Evolutionary conservation across 2,329 filamentous ascomycete species (phyloP).

Genomic region (Calonectria henricotiae): DNA sequence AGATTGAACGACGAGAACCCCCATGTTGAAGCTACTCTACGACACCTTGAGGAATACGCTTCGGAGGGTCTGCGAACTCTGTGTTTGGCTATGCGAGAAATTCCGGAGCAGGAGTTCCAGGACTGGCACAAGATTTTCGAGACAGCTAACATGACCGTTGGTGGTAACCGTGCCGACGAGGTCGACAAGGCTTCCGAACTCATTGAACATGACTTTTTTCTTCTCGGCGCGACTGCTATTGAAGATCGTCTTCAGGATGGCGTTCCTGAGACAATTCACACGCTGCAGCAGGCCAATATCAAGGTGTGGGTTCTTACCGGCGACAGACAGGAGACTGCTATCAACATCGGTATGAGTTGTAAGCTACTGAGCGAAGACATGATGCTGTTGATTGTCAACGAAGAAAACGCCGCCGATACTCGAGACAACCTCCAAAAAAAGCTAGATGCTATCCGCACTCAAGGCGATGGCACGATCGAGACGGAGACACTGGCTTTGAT

Average conservation of each 20-base stretch:
- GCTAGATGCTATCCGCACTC: conserved; percentile 88
- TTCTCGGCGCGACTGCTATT: conserved; percentile 96
- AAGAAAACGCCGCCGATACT: conserved; percentile 85
- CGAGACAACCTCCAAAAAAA: conserved; percentile 95
- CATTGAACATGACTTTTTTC: conserved; percentile 91
- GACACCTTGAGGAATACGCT: conserved; percentile 98
- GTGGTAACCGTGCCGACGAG: conserved; percentile 93
- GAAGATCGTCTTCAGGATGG: conserved; percentile 98
- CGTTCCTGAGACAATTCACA: conserved; percentile 98
- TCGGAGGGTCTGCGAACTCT: conserved; percentile 95
- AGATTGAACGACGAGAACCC: conserved; percentile 88
- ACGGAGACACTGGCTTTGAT: conserved; percentile 91
- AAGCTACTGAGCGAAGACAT: conserved; percentile 99
- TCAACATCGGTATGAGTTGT: conserved; percentile 99
- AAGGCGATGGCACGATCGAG: conserved; percentile 83
- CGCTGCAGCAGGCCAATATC: conserved; percentile 95
- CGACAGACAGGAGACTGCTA: conserved; percentile 97
- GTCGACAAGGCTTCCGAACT: conserved; percentile 97
- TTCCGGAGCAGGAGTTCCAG: conserved; percentile 89
- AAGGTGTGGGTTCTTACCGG: conserved; percentile 99
- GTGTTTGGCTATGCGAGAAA: conserved; percentile 93
- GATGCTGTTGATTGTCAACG: conserved; percentile 97
- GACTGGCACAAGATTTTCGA: conserved; percentile 93
- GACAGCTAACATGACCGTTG: conserved; percentile 89
- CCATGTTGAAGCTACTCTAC: conserved; percentile 89